phyloP scores from a whole-genome alignment of 75 land plant species.

The Cupressus sempervirens region DNA sequence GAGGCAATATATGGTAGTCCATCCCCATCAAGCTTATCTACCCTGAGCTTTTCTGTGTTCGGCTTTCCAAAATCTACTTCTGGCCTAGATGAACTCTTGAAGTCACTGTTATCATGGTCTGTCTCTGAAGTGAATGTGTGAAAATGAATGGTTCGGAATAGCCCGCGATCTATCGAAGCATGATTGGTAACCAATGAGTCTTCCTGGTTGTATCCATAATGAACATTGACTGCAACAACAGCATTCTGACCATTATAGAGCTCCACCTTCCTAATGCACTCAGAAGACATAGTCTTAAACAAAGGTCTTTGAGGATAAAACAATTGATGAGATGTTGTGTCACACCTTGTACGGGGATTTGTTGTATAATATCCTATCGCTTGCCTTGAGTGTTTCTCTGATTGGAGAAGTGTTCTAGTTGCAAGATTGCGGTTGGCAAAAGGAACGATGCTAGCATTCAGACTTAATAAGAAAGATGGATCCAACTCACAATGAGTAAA shows the following conservation, averaged over 20 bases:
- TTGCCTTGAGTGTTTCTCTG: slow-evolving; percentile 88
- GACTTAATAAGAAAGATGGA: slow-evolving; percentile 67
- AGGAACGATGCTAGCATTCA: slow-evolving; percentile 82
- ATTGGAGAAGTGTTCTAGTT: slow-evolving; percentile 63
- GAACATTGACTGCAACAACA: slow-evolving; percentile 83
- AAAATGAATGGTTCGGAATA: slow-evolving; percentile 79
- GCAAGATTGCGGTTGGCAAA: slow-evolving; percentile 89
- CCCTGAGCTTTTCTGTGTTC: slow-evolving; percentile 35
- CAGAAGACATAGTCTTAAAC: slow-evolving; percentile 52
- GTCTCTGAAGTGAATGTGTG: slow-evolving; percentile 60
- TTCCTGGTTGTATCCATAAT: slow-evolving; percentile 90
- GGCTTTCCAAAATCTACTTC: slow-evolving; percentile 61
- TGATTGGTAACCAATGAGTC: slow-evolving; percentile 86
- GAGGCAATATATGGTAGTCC: slow-evolving; percentile 82
- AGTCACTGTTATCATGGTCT: slow-evolving; percentile 30
- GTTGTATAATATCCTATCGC: slow-evolving; percentile 88
- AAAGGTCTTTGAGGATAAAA: slow-evolving; percentile 89
- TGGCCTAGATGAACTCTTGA: slow-evolving; percentile 1
- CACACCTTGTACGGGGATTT: slow-evolving; percentile 57
- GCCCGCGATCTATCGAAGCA: slow-evolving; percentile 80
- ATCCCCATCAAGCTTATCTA: slow-evolving; percentile 79
- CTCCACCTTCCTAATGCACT: slow-evolving; percentile 64
- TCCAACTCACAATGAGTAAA: slow-evolving; percentile 87
- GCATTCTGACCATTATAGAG: slow-evolving; percentile 81
- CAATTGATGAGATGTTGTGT: slow-evolving; percentile 69